Conservation (phyloP, 352 stramenopile genomes). For the Phytopythium ostracodes region DNA sequence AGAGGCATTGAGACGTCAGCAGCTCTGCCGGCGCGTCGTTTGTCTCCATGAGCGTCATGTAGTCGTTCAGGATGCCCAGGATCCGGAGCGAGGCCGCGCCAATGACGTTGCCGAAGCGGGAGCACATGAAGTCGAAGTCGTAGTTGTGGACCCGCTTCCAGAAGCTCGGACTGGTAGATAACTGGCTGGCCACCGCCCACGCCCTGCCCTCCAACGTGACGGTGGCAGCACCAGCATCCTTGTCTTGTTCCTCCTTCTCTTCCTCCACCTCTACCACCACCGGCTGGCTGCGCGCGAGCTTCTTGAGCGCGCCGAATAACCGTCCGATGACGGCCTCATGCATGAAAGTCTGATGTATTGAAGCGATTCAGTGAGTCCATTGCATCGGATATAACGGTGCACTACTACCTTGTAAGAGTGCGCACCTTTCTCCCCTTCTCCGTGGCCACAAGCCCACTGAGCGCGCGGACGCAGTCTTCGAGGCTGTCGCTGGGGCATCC, state of each 20-base stretch:
- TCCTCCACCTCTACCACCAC: not conserved
- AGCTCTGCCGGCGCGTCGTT: slow-evolving; percentile 36
- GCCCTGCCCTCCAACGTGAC: slow-evolving; percentile 24
- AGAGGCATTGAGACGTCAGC: slow-evolving; percentile 50
- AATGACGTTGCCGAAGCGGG: slow-evolving; percentile 37
- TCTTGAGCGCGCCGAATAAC: slow-evolving; percentile 51
- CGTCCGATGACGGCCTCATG: slow-evolving; percentile 36
- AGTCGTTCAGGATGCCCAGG: slow-evolving; percentile 51
- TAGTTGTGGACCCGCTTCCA: slow-evolving; percentile 46
- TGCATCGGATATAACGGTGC: too few relatives aligned
- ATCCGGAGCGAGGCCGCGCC: slow-evolving; percentile 34
- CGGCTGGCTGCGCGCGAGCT: slow-evolving; percentile 20
- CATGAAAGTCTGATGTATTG: slow-evolving; percentile 28
- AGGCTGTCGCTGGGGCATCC: slow-evolving; percentile 20
- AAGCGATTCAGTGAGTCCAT: not conserved
- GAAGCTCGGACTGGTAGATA: slow-evolving; percentile 31
- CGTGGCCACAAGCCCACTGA: slow-evolving; percentile 36
- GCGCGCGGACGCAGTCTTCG: slow-evolving; percentile 50
- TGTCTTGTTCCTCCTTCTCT: not conserved
- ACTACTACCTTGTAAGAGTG: too few relatives aligned
- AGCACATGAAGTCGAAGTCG: slow-evolving; percentile 69
- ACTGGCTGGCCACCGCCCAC: slow-evolving; percentile 41
- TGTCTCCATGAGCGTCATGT: slow-evolving; percentile 47
- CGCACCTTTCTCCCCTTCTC: slow-evolving; percentile 43
- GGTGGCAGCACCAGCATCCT: not conserved